phyloP scores from a whole-genome alignment of 1,284 basidiomycete species.

The Vanrija pseudolonga region DNA sequence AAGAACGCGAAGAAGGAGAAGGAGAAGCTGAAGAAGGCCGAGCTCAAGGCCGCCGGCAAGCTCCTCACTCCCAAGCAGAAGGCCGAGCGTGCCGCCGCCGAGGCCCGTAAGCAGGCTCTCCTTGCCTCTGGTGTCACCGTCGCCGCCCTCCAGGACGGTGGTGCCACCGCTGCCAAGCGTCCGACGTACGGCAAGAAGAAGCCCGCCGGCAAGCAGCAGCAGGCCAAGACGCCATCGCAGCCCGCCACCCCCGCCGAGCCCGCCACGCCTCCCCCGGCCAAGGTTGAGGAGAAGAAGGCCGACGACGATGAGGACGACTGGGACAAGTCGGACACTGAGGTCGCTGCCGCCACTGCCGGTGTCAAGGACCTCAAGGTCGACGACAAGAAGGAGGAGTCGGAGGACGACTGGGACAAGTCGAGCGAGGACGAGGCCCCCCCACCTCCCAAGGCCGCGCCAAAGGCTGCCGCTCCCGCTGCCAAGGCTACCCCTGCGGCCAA shows the following conservation, averaged over 20 bases:
- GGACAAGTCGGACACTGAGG: slow-evolving; percentile 18
- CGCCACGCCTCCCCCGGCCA: slow-evolving; percentile 22
- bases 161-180: slow-evolving; percentile 51
- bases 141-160: slow-evolving; percentile 66
- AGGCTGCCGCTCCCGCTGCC: slow-evolving; percentile 5
- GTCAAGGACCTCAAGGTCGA: slow-evolving; percentile 42
- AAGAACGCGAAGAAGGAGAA: slow-evolving; percentile 81
- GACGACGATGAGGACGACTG: slow-evolving; percentile 5
- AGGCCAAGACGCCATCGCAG: slow-evolving; percentile 27
- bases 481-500: slow-evolving; percentile 4
- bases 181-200: slow-evolving; percentile 76
- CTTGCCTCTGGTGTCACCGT: slow-evolving; percentile 80
- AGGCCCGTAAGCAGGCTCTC: slow-evolving; percentile 85
- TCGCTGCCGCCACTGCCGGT: slow-evolving; percentile 21
- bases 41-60: slow-evolving; percentile 86
- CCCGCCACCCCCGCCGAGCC: slow-evolving; percentile 40
- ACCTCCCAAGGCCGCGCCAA: slow-evolving; percentile 12
- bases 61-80: slow-evolving; percentile 94
- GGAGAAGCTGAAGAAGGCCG: slow-evolving; percentile 69
- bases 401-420: slow-evolving; percentile 78
- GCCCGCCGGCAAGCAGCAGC: slow-evolving; percentile 41
- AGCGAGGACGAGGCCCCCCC: slow-evolving; percentile 24
- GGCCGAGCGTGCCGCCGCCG: slow-evolving; percentile 85
- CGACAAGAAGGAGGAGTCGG: slow-evolving; percentile 26
- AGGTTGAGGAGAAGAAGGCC: slow-evolving; percentile 26